Conservation (phyloP, 257 asterid genomes). For the Rehmannia glutinosa region DNA sequence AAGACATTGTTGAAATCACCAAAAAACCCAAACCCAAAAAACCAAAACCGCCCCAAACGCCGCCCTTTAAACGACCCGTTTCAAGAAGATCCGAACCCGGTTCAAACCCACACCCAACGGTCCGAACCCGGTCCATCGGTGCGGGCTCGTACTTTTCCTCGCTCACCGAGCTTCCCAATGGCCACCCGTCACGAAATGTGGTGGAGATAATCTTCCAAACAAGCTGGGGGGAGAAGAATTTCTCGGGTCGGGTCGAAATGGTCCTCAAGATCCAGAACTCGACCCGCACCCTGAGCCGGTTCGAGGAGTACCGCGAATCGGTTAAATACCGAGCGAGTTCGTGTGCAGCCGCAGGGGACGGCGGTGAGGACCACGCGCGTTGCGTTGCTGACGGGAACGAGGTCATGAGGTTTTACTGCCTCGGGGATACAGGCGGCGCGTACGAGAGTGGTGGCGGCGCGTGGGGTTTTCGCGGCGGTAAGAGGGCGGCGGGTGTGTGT, state of each 20-base stretch:
- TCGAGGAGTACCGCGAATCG: slow-evolving; percentile 77
- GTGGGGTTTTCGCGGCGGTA: slow-evolving; percentile 50
- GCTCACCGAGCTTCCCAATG: slow-evolving; percentile 68
- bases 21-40: slow-evolving; percentile 29
- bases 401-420: slow-evolving; percentile 78
- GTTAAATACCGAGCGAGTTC: slow-evolving; percentile 47
- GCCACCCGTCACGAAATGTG: slow-evolving; percentile 89
- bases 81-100: slow-evolving; percentile 37
- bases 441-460: slow-evolving; percentile 49
- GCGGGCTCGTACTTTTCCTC: slow-evolving; percentile 50
- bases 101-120: not conserved
- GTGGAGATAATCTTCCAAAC: slow-evolving; percentile 89
- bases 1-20: slow-evolving; percentile 34
- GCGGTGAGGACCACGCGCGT: slow-evolving; percentile 67
- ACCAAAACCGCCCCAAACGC: slow-evolving; percentile 20
- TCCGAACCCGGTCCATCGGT: slow-evolving; percentile 21
- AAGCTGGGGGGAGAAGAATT: slow-evolving; percentile 71
- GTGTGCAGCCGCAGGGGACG: slow-evolving; percentile 12
- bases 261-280: slow-evolving; percentile 80
- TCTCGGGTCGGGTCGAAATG: slow-evolving; percentile 77
- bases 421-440: slow-evolving; percentile 70
- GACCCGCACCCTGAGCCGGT: slow-evolving; percentile 67
- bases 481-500: slow-evolving; percentile 55
- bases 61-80: slow-evolving; percentile 33
- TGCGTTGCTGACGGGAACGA: slow-evolving; percentile 95